These are phyloP conservation scores for Ganoderma lingzhi DNA, from an alignment of 1,284 basidiomycete genomes.

Conservation along the genomic window DNA sequence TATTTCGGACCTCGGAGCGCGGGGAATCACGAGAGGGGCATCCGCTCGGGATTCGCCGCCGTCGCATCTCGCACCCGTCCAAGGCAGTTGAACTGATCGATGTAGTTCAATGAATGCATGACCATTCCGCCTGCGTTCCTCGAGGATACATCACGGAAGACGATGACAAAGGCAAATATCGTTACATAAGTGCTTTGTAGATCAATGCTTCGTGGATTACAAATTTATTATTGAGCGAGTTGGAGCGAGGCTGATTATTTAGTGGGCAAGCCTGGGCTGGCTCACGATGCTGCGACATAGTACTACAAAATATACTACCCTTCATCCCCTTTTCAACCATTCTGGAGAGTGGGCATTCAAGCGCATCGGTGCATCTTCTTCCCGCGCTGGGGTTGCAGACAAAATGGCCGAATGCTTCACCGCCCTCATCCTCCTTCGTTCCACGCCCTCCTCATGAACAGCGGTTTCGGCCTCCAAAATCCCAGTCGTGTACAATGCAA, in stretches of 20 bases:
- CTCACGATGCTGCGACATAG: not conserved
- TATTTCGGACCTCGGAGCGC: not conserved
- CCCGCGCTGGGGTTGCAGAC: constrained; percentile 52
- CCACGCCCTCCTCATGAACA: constrained; percentile 21
- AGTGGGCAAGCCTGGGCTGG: not conserved
- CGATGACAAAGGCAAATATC: not conserved
- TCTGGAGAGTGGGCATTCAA: constrained; percentile 43
- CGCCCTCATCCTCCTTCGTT: constrained; percentile 48
- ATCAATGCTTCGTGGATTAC: not conserved
- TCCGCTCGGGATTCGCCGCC: constrained; percentile 14
- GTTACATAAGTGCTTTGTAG: not conserved
- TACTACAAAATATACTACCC: not conserved
- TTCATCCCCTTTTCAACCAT: constrained; percentile 39
- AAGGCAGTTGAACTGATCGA: not conserved
- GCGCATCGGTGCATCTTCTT: constrained; percentile 47
- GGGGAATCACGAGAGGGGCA: constrained; percentile 14
- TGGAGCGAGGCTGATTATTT: not conserved
- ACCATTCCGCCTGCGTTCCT: constrained; percentile 4
- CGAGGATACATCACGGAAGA: not conserved
- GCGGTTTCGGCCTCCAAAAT: constrained; percentile 37
- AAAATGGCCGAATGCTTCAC: constrained; percentile 58
- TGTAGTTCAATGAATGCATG: constrained; percentile 2
- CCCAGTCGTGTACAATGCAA: constrained; percentile 41
- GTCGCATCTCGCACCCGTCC: not conserved
- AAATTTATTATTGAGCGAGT: not conserved